These are phyloP conservation scores for Blastobotrys terrestris DNA, from an alignment of 805 yeast genomes.

Conservation along the genomic window DNA sequence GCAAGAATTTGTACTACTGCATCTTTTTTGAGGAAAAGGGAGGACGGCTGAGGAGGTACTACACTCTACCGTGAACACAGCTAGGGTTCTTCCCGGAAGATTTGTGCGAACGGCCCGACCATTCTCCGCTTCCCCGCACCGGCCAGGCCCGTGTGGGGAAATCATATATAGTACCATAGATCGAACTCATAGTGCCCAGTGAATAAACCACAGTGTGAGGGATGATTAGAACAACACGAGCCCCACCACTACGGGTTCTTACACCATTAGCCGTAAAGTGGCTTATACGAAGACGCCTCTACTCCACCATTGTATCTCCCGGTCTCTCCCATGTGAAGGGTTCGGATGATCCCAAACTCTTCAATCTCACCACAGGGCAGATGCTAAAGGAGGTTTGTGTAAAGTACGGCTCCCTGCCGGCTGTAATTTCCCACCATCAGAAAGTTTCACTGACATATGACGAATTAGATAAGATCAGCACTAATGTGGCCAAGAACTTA, in stretches of 20 bases:
- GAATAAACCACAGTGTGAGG: too few species aligned
- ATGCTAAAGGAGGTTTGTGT: slow-evolving; percentile 13
- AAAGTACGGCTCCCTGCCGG: slow-evolving; percentile 14
- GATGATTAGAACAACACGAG: neutral
- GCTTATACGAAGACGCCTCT: neutral
- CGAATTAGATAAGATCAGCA: slow-evolving; percentile 17
- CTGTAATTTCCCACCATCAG: slow-evolving; percentile 23
- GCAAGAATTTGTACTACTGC: too few species aligned
- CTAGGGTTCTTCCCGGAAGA: too few species aligned
- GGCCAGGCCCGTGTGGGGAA: neutral
- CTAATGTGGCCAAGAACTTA: slow-evolving; percentile 20
- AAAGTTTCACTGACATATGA: slow-evolving; percentile 13
- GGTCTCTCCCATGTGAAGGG: slow-evolving; percentile 14
- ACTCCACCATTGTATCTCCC: neutral
- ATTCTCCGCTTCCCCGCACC: neutral
- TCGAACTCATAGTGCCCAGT: too few species aligned
- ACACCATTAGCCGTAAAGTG: neutral
- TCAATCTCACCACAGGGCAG: slow-evolving; percentile 11
- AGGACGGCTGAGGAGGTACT: too few species aligned
- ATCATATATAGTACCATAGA: neutral
- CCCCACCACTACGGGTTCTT: neutral
- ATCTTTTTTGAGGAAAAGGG: too few species aligned
- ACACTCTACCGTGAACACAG: too few species aligned
- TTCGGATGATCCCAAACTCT: slow-evolving; percentile 12
- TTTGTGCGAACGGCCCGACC: neutral